A percentile compares a stretch with the other conserved stretches of the same genome.
Evolutionary conservation across 805 yeast species (phyloP).

Genomic region (Starmerella stellata): DNA sequence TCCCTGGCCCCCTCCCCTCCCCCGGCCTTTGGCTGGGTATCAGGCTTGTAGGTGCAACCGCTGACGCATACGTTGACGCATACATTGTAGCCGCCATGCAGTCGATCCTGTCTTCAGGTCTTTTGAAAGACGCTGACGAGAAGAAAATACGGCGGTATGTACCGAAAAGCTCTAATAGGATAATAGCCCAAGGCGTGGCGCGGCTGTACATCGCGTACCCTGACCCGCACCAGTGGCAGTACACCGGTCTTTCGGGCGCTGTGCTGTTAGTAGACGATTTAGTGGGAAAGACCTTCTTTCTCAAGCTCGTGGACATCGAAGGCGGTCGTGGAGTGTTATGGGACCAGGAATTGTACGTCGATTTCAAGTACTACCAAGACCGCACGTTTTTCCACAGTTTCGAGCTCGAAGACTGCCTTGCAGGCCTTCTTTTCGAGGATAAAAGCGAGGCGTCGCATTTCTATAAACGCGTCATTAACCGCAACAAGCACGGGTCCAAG

Average conservation of each 20-base stretch:
- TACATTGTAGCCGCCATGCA: constrained; percentile 6
- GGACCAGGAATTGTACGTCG: constrained; percentile 90
- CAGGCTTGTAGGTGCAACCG: too few species aligned
- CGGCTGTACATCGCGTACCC: constrained; percentile 82
- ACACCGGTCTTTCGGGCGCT: constrained; percentile 82
- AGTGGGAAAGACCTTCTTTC: constrained; percentile 83
- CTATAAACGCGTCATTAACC: constrained; percentile 50
- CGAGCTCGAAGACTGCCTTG: constrained; percentile 77
- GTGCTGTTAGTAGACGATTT: constrained; percentile 72
- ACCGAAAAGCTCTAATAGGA: constrained; percentile 74
- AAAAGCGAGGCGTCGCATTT: constrained; percentile 74
- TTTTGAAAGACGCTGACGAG: constrained; percentile 41
- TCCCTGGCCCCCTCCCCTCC: too few species aligned
- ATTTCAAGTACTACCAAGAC: constrained; percentile 82
- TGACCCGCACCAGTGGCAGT: constrained; percentile 59
- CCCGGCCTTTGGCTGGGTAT: too few species aligned
- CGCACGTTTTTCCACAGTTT: constrained; percentile 87
- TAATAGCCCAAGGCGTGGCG: constrained; percentile 80
- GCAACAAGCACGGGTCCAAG: constrained; percentile 73
- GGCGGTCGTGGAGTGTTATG: constrained; percentile 79
- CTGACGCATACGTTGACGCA: neutral
- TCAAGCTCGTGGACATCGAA: constrained; percentile 67
- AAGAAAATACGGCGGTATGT: constrained; percentile 76
- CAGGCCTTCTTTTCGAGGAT: constrained; percentile 79
- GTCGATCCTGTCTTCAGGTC: constrained; percentile 12